Conservation (phyloP, 352 stramenopile species). For the Thalassiosira pacifica region DNA sequence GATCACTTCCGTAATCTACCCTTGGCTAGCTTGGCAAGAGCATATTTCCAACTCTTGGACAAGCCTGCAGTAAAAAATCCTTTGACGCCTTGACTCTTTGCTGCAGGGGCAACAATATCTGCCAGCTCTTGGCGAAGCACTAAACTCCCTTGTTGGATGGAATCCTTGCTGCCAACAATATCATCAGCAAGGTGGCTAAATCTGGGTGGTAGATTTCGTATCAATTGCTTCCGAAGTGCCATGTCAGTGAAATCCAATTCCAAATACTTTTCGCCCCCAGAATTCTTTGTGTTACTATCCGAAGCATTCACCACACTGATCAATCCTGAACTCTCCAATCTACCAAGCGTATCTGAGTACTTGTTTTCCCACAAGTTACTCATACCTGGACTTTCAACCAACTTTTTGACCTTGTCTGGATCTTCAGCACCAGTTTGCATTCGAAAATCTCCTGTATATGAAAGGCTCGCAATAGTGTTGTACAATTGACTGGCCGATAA, state of each 20-base stretch:
- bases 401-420: slow-evolving; percentile 81
- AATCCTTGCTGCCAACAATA: slow-evolving; percentile 44
- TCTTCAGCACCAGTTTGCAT: slow-evolving; percentile 85
- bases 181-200: slow-evolving; percentile 44
- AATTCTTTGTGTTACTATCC: not conserved
- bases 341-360: slow-evolving; percentile 64
- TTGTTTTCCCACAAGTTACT: slow-evolving; percentile 73
- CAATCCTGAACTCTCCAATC: slow-evolving; percentile 58
- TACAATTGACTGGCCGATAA: slow-evolving; percentile 68
- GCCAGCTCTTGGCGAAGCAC: slow-evolving; percentile 48
- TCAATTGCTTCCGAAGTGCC: slow-evolving; percentile 44
- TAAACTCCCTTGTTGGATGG: slow-evolving; percentile 26
- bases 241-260: slow-evolving; percentile 47
- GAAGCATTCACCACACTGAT: slow-evolving; percentile 29
- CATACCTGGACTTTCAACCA: slow-evolving; percentile 79
- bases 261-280: slow-evolving; percentile 8
- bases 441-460: slow-evolving; percentile 83
- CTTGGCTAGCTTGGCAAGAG: slow-evolving; percentile 81
- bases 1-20: slow-evolving; percentile 60
- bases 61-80: slow-evolving; percentile 80
- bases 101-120: slow-evolving; percentile 70
- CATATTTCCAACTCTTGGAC: slow-evolving; percentile 77
- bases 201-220: slow-evolving; percentile 49
- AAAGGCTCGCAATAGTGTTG: slow-evolving; percentile 76
- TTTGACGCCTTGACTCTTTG: slow-evolving; percentile 81